phyloP scores from a whole-genome alignment of 2,329 filamentous ascomycete genomes.

The Penicillium sp. region DNA sequence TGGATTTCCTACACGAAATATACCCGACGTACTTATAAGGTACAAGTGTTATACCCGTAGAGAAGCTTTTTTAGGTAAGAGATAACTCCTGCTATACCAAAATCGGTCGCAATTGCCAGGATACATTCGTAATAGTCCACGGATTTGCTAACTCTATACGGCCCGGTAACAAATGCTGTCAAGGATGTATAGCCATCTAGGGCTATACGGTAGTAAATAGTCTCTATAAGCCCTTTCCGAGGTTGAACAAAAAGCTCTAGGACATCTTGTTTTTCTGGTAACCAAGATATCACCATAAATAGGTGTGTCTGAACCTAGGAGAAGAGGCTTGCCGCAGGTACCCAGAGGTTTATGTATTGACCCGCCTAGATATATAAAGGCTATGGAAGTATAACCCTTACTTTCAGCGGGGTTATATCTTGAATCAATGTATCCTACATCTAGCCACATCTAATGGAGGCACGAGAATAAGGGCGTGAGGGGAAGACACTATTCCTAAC shows the following conservation, averaged over 20 bases:
- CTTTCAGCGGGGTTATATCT: constrained; percentile 5
- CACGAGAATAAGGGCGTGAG: constrained; percentile 4
- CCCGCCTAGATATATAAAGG: constrained; percentile 4
- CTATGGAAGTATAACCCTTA: constrained; percentile 4
- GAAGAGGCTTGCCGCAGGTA: background rate
- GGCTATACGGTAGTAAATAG: too few species aligned
- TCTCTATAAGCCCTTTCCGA: constrained; percentile 1
- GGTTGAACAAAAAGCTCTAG: constrained; percentile 13
- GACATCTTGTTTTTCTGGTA: constrained; percentile 5
- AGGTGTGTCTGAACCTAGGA: constrained; percentile 10
- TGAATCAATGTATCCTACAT: background rate
- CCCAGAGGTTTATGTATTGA: background rate
- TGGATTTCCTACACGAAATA: constrained; percentile 8
- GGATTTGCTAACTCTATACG: constrained; percentile 8
- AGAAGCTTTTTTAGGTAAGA: constrained; percentile 10
- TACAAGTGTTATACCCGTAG: constrained; percentile 14
- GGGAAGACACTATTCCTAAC: constrained; percentile 5
- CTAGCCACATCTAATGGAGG: constrained; percentile 5
- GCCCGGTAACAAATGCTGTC: constrained; percentile 3
- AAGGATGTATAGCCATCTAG: background rate
- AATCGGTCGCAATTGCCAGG: constrained; percentile 8
- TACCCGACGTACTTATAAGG: constrained; percentile 8
- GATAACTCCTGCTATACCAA: constrained; percentile 9
- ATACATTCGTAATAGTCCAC: constrained; percentile 8
- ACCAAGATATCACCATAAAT: constrained; percentile 14